These are phyloP conservation scores for Trametes elegans DNA, from an alignment of 768 basidiomycete genomes.

Conservation along the genomic window DNA sequence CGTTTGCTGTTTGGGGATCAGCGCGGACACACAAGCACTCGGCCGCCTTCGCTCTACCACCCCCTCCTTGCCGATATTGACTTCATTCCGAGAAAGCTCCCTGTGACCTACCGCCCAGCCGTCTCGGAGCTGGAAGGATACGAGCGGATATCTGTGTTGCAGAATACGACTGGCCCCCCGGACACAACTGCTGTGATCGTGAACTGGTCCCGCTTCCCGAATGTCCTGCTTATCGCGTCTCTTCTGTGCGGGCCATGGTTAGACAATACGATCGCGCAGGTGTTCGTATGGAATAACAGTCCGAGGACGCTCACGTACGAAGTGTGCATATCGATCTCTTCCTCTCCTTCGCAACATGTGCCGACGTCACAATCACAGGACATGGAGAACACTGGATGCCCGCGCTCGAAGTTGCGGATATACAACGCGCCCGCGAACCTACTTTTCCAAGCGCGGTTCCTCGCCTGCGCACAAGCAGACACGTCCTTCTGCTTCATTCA, in stretches of 20 bases:
- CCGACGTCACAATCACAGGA: slow-evolving; percentile 31
- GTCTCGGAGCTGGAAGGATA: slow-evolving; percentile 6
- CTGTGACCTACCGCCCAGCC: slow-evolving; percentile 15
- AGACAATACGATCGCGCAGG: slow-evolving; percentile 43
- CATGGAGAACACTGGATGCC: slow-evolving; percentile 39
- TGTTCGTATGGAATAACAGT: slow-evolving; percentile 67
- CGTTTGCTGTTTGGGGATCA: slow-evolving; percentile 10
- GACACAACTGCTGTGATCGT: slow-evolving; percentile 57
- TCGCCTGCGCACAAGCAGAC: slow-evolving; percentile 50
- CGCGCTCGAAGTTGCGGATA: slow-evolving; percentile 44
- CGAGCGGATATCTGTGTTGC: slow-evolving; percentile 14
- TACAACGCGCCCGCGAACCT: slow-evolving; percentile 55
- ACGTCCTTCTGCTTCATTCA: slow-evolving; percentile 65
- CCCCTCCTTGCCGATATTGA: slow-evolving; percentile 22
- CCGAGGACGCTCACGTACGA: slow-evolving; percentile 39
- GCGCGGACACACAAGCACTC: slow-evolving; percentile 1
- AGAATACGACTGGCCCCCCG: slow-evolving; percentile 21
- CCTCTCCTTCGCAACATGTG: neutral
- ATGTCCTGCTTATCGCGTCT: slow-evolving; percentile 54
- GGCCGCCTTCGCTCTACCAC: slow-evolving; percentile 12
- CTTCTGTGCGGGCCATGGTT: slow-evolving; percentile 48
- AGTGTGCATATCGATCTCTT: slow-evolving; percentile 34
- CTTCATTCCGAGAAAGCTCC: slow-evolving; percentile 17
- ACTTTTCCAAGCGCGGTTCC: slow-evolving; percentile 61
- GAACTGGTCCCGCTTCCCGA: slow-evolving; percentile 67